These are phyloP conservation scores for Pseudogymnoascus sp. DNA, from an alignment of 2,329 filamentous ascomycete genomes.

Conservation along the genomic window DNA sequence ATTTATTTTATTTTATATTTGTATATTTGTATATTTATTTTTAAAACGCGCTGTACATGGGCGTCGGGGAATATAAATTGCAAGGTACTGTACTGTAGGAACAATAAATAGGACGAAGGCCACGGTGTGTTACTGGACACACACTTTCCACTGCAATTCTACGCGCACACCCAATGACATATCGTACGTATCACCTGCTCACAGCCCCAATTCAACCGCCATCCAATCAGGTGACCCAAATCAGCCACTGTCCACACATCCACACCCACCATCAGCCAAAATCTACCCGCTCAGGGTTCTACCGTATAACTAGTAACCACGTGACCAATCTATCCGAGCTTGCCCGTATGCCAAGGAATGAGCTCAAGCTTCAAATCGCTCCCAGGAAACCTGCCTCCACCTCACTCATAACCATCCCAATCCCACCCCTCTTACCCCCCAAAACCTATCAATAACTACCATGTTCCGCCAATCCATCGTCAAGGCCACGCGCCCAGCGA, in stretches of 20 bases:
- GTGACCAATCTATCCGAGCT: slow-evolving; percentile 11
- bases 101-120: neutral
- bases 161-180: slow-evolving; percentile 2
- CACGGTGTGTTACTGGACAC: neutral
- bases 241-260: slow-evolving; percentile 16
- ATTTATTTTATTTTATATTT: neutral
- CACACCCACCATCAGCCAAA: slow-evolving; percentile 17
- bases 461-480: slow-evolving; percentile 60
- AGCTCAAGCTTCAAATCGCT: slow-evolving; percentile 15
- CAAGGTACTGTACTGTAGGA: neutral
- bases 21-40: neutral
- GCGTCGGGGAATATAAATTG: slow-evolving; percentile 3
- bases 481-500: slow-evolving; percentile 41
- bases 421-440: slow-evolving; percentile 4
- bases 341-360: slow-evolving; percentile 16
- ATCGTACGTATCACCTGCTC: slow-evolving; percentile 1
- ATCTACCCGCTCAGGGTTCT: slow-evolving; percentile 3
- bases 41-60: neutral
- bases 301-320: slow-evolving; percentile 3
- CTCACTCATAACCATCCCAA: slow-evolving; percentile 14
- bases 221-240: slow-evolving; percentile 2
- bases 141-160: neutral
- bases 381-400: slow-evolving; percentile 14
- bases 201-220: neutral
- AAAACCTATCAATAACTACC: slow-evolving; percentile 23